Evolutionary conservation across 2,329 filamentous ascomycete genomes (phyloP).

Genomic region (Knoxdaviesia capensis): DNA sequence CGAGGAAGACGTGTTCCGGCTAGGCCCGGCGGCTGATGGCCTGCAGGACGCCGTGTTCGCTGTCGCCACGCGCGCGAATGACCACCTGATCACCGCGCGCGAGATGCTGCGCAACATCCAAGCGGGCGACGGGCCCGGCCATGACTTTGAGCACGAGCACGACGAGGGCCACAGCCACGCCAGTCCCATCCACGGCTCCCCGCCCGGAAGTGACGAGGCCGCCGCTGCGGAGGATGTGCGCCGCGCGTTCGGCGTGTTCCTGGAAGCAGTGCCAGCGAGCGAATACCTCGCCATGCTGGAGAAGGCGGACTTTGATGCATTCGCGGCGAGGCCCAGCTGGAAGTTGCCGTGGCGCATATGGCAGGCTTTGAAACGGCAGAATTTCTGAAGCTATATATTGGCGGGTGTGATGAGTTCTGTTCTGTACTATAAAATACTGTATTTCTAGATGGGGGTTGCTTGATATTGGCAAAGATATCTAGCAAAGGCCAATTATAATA

Average conservation of each 20-base stretch:
- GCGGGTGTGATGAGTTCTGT: no score
- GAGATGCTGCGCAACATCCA: constrained; percentile 75
- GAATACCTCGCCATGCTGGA: constrained; percentile 66
- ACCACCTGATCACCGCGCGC: constrained; percentile 82
- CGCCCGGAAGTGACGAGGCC: constrained; percentile 9
- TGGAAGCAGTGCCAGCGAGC: constrained; percentile 59
- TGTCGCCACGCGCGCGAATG: constrained; percentile 83
- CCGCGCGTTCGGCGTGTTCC: constrained; percentile 55
- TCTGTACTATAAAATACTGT: no score
- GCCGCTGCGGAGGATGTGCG: constrained; percentile 22
- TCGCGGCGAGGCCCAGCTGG: constrained; percentile 49
- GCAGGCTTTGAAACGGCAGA: constrained; percentile 27
- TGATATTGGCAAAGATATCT: no score
- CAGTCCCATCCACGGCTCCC: constrained; percentile 6
- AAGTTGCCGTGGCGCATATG: constrained; percentile 62
- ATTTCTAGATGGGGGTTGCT: no score
- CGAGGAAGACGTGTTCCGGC: constrained; percentile 77
- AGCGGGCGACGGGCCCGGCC: constrained; percentile 53
- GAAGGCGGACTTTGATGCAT: constrained; percentile 67
- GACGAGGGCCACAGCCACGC: constrained; percentile 48
- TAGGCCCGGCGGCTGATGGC: constrained; percentile 58
- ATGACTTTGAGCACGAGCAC: constrained; percentile 67
- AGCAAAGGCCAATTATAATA: no score
- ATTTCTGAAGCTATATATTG: constrained; percentile 15
- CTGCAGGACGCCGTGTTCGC: constrained; percentile 79